Conservation (phyloP, 352 stramenopile species). For the Phytophthora cajani region DNA sequence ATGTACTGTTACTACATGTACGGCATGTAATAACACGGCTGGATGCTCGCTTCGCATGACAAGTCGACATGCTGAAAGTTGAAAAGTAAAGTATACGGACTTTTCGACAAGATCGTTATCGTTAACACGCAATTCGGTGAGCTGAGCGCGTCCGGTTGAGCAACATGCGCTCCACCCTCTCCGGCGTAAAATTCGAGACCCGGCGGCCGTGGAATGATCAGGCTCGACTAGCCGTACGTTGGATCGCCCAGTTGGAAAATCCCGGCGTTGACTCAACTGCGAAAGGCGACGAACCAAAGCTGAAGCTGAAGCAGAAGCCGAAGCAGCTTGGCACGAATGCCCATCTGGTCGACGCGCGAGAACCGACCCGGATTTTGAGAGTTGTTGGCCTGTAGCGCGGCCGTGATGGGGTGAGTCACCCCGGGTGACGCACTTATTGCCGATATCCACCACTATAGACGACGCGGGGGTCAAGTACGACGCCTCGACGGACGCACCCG, state of each 20-base stretch:
- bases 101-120: neutral
- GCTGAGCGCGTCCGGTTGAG: neutral
- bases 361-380: constrained; percentile 22
- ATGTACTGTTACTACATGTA: no score
- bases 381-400: constrained; percentile 12
- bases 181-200: constrained; percentile 13
- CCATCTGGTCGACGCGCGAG: neutral
- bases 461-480: constrained; percentile 34
- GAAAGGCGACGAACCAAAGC: neutral
- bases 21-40: no score
- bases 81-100: no score
- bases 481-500: constrained; percentile 6
- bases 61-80: no score
- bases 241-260: constrained; percentile 2
- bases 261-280: neutral
- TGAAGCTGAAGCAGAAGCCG: neutral
- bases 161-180: constrained; percentile 12
- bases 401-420: neutral
- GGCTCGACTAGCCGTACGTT: constrained; percentile 26
- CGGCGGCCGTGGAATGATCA: neutral
- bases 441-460: constrained; percentile 17
- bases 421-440: neutral
- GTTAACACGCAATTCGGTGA: neutral
- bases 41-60: no score
- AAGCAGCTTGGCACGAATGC: constrained; percentile 15